Evolutionary conservation across 1,284 basidiomycete genomes (phyloP).

Genomic region (Cryptococcus maquisensis): DNA sequence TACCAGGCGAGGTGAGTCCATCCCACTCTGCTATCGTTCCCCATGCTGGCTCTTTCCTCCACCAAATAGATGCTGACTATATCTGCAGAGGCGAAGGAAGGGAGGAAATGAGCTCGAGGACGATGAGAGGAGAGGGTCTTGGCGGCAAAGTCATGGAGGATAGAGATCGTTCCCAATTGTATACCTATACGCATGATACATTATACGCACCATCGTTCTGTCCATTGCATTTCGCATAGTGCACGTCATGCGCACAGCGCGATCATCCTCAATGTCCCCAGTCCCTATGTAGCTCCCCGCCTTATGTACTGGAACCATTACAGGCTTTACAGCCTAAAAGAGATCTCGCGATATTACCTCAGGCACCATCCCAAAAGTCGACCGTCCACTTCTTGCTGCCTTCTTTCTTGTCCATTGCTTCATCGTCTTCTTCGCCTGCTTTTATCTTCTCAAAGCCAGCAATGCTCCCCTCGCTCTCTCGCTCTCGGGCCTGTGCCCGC

Average conservation of each 20-base stretch:
- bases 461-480: background rate
- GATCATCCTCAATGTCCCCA: no score
- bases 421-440: background rate
- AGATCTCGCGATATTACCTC: no score
- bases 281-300: no score
- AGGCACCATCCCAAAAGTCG: background rate
- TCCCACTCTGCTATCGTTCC: background rate
- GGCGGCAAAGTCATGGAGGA: no score
- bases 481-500: background rate
- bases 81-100: slow-evolving; percentile 37
- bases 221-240: background rate
- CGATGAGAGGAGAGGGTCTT: background rate
- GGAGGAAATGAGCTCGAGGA: slow-evolving; percentile 25
- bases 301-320: no score
- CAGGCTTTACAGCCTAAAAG: no score
- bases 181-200: slow-evolving; percentile 15
- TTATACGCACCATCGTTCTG: slow-evolving; percentile 5
- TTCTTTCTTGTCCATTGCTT: no score
- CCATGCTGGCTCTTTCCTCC: no score
- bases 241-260: no score
- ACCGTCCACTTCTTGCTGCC: no score
- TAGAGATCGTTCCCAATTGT: background rate
- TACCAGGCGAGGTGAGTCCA: slow-evolving; percentile 76
- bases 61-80: background rate
- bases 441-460: background rate